These are phyloP conservation scores for Pyricularia grisea DNA, from an alignment of 2,329 filamentous ascomycete species.

Conservation along the genomic window DNA sequence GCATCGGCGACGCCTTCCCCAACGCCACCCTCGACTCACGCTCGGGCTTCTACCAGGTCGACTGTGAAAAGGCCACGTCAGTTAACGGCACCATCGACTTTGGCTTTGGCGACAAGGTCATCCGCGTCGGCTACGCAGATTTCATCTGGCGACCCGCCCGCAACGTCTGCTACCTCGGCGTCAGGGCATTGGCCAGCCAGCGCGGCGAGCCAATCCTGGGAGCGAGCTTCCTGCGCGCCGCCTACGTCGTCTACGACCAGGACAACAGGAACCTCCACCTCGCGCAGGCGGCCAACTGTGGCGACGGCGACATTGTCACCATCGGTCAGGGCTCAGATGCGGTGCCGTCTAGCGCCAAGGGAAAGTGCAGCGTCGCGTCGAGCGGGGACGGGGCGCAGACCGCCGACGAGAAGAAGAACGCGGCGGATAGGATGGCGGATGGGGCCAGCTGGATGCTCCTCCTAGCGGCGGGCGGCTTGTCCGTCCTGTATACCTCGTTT, in stretches of 20 bases:
- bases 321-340: slow-evolving; percentile 2
- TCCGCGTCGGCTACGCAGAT: slow-evolving; percentile 28
- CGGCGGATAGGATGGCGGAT: not conserved
- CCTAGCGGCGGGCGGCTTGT: not conserved
- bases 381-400: not conserved
- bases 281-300: slow-evolving; percentile 6
- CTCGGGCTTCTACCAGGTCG: slow-evolving; percentile 30
- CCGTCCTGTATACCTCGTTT: not conserved
- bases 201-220: slow-evolving; percentile 13
- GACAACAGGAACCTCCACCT: slow-evolving; percentile 6
- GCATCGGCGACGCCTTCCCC: slow-evolving; percentile 33
- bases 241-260: slow-evolving; percentile 10
- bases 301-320: not conserved
- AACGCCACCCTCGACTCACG: slow-evolving; percentile 30
- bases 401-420: not conserved
- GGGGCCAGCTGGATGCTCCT: not conserved
- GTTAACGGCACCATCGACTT: slow-evolving; percentile 25
- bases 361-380: not conserved
- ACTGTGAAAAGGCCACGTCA: slow-evolving; percentile 22
- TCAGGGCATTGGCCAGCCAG: slow-evolving; percentile 7
- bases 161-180: slow-evolving; percentile 13
- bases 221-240: slow-evolving; percentile 17
- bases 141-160: slow-evolving; percentile 18
- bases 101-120: slow-evolving; percentile 24
- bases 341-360: not conserved